Percentiles rank a stretch among this genome's conserved stretches.
phyloP scores from a whole-genome alignment of 2,329 filamentous ascomycete species.

The Xylaria polymorpha region DNA sequence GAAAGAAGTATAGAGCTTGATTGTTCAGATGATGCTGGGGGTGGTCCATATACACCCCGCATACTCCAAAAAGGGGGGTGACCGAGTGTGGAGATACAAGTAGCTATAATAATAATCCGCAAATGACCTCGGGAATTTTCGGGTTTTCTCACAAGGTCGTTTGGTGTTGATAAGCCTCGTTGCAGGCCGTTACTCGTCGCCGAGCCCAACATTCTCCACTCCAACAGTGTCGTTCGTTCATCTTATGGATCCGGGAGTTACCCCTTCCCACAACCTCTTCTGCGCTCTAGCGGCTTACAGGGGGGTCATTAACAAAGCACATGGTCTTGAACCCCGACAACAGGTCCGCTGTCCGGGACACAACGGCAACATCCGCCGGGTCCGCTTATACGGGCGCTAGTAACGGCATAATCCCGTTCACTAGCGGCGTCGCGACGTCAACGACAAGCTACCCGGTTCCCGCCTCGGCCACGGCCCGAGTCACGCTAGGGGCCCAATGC shows the following conservation, averaged over 20 bases:
- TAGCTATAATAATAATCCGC: no score
- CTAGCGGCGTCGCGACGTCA: slow-evolving; percentile 61
- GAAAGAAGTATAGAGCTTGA: not conserved
- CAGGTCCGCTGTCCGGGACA: slow-evolving; percentile 56
- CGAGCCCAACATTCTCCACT: slow-evolving; percentile 60
- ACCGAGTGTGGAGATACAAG: not conserved
- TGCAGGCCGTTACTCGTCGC: slow-evolving; percentile 53
- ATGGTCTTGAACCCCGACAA: slow-evolving; percentile 69
- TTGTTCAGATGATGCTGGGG: no score
- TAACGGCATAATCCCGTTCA: slow-evolving; percentile 64
- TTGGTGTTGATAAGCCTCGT: no score
- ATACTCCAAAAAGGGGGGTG: not conserved
- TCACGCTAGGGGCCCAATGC: slow-evolving; percentile 51
- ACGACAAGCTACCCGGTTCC: slow-evolving; percentile 54
- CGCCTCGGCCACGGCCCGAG: slow-evolving; percentile 48
- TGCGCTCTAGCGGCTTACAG: not conserved
- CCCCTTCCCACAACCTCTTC: not conserved
- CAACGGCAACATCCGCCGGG: slow-evolving; percentile 57
- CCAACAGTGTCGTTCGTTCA: slow-evolving; percentile 70
- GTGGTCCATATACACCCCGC: slow-evolving; percentile 11
- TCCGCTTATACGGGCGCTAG: slow-evolving; percentile 67
- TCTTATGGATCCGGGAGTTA: slow-evolving; percentile 65
- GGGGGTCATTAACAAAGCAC: not conserved
- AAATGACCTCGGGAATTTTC: no score
- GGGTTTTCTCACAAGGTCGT: no score